A percentile compares a stretch with the other conserved stretches of the same genome.
phyloP scores from a whole-genome alignment of 2,329 filamentous ascomycete species.

The Scedosporium aurantiacum region DNA sequence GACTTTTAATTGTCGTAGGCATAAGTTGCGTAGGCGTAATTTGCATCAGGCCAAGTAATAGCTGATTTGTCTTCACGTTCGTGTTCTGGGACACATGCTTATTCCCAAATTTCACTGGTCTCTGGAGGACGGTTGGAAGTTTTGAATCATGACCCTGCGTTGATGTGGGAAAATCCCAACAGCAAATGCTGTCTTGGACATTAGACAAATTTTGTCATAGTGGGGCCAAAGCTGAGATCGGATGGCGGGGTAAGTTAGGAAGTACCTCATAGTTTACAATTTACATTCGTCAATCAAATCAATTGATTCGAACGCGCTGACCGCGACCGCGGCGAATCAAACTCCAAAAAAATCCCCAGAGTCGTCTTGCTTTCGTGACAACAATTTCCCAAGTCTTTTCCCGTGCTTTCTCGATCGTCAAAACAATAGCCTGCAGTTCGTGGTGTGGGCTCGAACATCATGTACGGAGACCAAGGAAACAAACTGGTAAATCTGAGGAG shows the following conservation, averaged over 20 bases:
- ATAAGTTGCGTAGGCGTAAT: neutral
- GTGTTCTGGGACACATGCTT: too few relatives aligned
- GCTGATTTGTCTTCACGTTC: neutral
- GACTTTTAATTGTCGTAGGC: neutral
- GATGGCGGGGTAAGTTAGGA: neutral
- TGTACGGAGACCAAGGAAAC: slow-evolving; percentile 13
- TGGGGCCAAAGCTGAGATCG: too few relatives aligned
- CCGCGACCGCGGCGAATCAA: neutral
- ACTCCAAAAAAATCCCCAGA: too few relatives aligned
- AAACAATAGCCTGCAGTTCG: neutral
- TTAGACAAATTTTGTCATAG: too few relatives aligned
- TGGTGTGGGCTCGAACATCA: neutral
- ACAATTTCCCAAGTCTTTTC: neutral
- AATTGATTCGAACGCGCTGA: neutral
- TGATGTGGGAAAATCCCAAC: too few relatives aligned
- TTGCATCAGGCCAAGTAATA: neutral
- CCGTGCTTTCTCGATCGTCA: neutral
- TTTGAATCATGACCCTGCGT: too few relatives aligned
- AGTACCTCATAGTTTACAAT: too few relatives aligned
- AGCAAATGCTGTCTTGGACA: too few relatives aligned
- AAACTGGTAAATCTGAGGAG: slow-evolving; percentile 7
- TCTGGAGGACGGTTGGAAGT: too few relatives aligned
- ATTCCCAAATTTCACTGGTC: too few relatives aligned
- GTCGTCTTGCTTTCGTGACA: neutral
- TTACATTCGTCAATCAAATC: neutral